phyloP scores from a whole-genome alignment of 202 grass and related monocot species.

The Hordeum pubiflorum region DNA sequence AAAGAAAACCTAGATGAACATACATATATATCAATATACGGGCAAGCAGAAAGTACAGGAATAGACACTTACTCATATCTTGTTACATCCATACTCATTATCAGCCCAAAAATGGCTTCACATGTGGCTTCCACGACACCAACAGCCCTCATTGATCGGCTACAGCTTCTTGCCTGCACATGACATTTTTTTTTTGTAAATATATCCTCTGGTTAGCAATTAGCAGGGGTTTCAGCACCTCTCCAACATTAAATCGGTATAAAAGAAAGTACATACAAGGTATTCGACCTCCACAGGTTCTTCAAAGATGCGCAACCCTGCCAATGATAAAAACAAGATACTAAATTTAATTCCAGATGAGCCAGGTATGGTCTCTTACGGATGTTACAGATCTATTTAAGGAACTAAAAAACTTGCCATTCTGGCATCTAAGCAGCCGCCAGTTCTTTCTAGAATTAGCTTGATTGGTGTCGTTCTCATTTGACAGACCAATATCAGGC shows the following conservation, averaged over 20 bases:
- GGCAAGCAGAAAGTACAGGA: neutral
- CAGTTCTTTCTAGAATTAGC: constrained; percentile 77
- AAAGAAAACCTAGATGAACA: constrained; percentile 17
- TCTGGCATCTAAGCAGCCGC: constrained; percentile 86
- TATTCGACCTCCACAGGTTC: constrained; percentile 84
- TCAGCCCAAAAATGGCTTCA: constrained; percentile 87
- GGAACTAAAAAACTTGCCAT: constrained; percentile 55
- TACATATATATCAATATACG: neutral
- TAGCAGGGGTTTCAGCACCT: neutral
- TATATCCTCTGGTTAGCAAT: constrained; percentile 10
- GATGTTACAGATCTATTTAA: neutral
- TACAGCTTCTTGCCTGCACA: constrained; percentile 87
- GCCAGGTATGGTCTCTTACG: neutral
- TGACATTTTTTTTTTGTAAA: constrained; percentile 1
- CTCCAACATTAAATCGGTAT: neutral
- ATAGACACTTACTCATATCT: constrained; percentile 73
- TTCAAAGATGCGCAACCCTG: constrained; percentile 96
- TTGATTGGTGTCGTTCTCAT: constrained; percentile 50
- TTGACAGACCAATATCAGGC: constrained; percentile 52
- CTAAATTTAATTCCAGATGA: constrained; percentile 8
- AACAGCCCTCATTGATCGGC: constrained; percentile 87
- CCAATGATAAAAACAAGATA: constrained; percentile 24
- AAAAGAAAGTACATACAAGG: constrained; percentile 51
- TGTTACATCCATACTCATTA: constrained; percentile 97
- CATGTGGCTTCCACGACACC: constrained; percentile 89